Evolutionary conservation across 306 rosid genomes (phyloP).

Genomic region (Gillenia trifoliata): DNA sequence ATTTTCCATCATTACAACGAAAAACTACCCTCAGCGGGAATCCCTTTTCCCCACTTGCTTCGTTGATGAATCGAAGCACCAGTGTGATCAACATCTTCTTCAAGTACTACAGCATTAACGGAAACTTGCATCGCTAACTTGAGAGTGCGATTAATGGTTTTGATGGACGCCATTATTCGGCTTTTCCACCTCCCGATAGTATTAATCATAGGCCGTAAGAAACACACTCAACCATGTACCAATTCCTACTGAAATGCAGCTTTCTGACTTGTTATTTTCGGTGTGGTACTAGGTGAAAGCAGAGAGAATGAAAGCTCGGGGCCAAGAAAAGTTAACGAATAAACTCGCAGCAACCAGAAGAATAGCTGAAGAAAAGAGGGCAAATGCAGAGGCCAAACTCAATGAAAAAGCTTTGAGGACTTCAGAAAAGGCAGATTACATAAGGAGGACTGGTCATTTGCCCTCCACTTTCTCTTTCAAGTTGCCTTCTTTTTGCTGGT

Average conservation of each 20-base stretch:
- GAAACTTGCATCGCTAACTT: no score
- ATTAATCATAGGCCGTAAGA: no score
- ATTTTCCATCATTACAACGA: neutral
- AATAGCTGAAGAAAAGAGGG: conserved; percentile 75
- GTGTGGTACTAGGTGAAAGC: conserved; percentile 56
- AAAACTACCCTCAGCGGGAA: neutral
- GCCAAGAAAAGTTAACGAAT: conserved; percentile 64
- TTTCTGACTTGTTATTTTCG: conserved; percentile 5
- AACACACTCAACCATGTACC: neutral
- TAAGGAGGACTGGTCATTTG: conserved; percentile 79
- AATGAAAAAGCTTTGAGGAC: conserved; percentile 74
- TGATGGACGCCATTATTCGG: no score
- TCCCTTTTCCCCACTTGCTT: no score
- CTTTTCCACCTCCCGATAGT: no score
- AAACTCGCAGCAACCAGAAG: conserved; percentile 68
- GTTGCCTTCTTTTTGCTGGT: conserved; percentile 88
- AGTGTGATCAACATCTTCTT: no score
- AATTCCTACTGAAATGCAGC: neutral
- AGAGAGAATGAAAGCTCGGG: conserved; percentile 78
- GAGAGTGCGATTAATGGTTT: no score
- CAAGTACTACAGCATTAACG: no score
- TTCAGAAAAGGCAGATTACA: conserved; percentile 75
- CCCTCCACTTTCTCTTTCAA: conserved; percentile 82
- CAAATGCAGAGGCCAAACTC: conserved; percentile 72
- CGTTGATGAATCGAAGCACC: no score